Evolutionary conservation across 768 basidiomycete genomes (phyloP).

Genomic region (Pleurotus djamor): DNA sequence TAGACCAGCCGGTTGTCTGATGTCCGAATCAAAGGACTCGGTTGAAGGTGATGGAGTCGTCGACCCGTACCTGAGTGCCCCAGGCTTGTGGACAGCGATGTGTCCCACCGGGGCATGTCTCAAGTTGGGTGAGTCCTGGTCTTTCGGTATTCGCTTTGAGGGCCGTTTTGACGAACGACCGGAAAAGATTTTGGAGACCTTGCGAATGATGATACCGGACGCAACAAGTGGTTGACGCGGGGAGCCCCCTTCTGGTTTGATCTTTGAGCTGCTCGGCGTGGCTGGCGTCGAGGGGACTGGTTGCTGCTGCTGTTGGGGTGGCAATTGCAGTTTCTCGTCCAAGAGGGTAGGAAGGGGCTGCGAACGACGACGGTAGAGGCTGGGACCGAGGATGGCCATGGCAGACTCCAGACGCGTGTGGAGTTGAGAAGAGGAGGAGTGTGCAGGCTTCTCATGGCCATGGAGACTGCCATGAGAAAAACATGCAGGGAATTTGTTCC

Average conservation of each 20-base stretch:
- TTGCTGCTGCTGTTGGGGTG: neutral
- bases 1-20: constrained; percentile 5
- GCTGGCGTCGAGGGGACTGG: neutral
- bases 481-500: neutral
- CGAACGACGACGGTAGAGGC: constrained; percentile 10
- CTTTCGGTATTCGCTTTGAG: neutral
- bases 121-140: neutral
- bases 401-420: neutral
- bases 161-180: constrained; percentile 12
- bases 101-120: constrained; percentile 4
- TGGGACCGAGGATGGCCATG: constrained; percentile 4
- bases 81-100: neutral
- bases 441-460: neutral
- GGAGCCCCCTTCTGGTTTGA: neutral
- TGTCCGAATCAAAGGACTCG: constrained; percentile 5
- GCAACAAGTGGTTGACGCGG: constrained; percentile 4
- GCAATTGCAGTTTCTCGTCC: neutral
- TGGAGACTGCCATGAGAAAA: neutral
- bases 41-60: constrained; percentile 5
- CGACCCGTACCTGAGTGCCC: neutral
- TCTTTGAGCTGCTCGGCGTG: neutral
- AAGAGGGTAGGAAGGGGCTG: neutral
- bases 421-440: neutral
- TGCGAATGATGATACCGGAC: constrained; percentile 15
- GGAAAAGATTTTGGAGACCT: constrained; percentile 21